phyloP scores from a whole-genome alignment of 805 yeast species.

The Zygosaccharomyces bisporus region DNA sequence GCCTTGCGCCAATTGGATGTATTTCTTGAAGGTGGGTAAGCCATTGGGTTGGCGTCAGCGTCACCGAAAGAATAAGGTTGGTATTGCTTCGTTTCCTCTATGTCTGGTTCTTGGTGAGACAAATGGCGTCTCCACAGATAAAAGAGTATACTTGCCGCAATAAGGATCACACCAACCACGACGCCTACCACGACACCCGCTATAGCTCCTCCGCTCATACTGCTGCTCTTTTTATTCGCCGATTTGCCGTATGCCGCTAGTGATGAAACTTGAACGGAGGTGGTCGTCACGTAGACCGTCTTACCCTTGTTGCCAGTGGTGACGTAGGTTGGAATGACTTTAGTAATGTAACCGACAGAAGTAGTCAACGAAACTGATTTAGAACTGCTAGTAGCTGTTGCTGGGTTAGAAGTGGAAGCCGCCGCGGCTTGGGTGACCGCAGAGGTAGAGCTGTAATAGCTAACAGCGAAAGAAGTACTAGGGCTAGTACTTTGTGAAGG shows the following conservation, averaged over 20 bases:
- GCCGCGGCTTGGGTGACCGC: slow-evolving; percentile 4
- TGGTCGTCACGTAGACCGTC: slow-evolving; percentile 28
- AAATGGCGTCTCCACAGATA: slow-evolving; percentile 42
- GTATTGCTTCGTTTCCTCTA: slow-evolving; percentile 40
- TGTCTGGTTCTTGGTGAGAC: slow-evolving; percentile 37
- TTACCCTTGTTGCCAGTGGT: slow-evolving; percentile 22
- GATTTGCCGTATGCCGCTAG: slow-evolving; percentile 7
- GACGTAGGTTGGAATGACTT: slow-evolving; percentile 25
- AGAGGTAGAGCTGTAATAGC: slow-evolving; percentile 9
- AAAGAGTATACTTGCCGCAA: slow-evolving; percentile 42
- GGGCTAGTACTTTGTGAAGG: background rate
- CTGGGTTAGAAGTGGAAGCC: slow-evolving; percentile 16
- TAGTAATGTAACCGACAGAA: slow-evolving; percentile 24
- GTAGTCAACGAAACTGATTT: slow-evolving; percentile 19
- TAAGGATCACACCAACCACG: slow-evolving; percentile 40
- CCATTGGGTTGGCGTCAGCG: slow-evolving; percentile 28
- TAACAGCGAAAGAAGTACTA: background rate
- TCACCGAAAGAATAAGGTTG: slow-evolving; percentile 38
- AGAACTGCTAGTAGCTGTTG: slow-evolving; percentile 20
- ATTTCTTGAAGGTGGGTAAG: slow-evolving; percentile 20
- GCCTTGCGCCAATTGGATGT: slow-evolving; percentile 18
- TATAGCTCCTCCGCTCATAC: slow-evolving; percentile 46
- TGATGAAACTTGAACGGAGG: slow-evolving; percentile 18
- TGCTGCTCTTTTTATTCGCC: slow-evolving; percentile 7
- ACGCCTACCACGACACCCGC: slow-evolving; percentile 61